Base-by-base conservation (phyloP, 306 rosid genomes). In the Sindora glabra region DNA sequence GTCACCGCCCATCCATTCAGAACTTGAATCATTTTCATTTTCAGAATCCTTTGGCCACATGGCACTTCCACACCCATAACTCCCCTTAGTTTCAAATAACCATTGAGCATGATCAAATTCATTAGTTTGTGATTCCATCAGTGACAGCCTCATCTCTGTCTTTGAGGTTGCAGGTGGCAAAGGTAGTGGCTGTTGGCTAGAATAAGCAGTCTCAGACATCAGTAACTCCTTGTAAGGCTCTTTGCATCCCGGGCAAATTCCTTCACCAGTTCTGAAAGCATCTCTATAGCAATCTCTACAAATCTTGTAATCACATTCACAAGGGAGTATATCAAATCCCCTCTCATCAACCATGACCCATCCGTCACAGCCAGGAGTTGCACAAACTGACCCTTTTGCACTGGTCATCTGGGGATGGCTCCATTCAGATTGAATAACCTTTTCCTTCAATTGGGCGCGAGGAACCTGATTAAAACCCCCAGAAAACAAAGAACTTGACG, bases 21-120 rank as follows among this genome's bases (percentile, higher is more conserved):
- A 41, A 38, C 26, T 42, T 42, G n/a, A n/a, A n/a, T n/a, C n/a
- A n/a, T n/a, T n/a, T n/a, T 46, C 65, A 56, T 29, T 61, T 38
- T 1, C 63, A 23, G 23, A 51, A 38, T 65, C 70, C 58, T 59
- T 48, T 1, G 81, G 81, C 73, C 76, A 52, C 73, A 76, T 65
- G 17, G 81, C 81, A 55, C 59, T 76, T 36, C 77, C 81, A 30
- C 51, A 70, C 6, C 81, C 81, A 18, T 76, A 76, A 54, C 64
- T 67, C 17, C 62, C 76, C 5, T 76, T 70, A 2, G 73, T 52
- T 74, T 76, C 77, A 59, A 70, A 65, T 69, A 76, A 48, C 77
- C 77, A 76, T 19, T 59, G 37, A 13, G 40, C 21, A n/a, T 52
- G 60, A 64, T 75, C 72, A 37, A 64, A 36, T 14, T 58, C 80